Evolutionary conservation across 257 asterid genomes (phyloP).

Genomic region (Solanum arcanum): DNA sequence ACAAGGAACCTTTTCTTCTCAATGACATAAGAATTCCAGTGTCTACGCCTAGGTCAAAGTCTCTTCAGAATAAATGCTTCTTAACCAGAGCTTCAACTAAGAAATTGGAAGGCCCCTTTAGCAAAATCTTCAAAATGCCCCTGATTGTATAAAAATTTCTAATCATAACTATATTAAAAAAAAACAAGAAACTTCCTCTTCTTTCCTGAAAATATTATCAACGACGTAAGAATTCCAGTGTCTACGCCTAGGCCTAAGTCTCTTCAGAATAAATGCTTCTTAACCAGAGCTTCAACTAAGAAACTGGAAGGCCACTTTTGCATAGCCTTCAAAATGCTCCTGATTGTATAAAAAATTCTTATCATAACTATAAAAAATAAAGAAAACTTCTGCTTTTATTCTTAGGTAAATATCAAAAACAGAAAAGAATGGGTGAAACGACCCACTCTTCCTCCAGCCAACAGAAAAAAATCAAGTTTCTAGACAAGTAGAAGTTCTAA

Average conservation of each 20-base stretch:
- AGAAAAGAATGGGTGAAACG: background rate
- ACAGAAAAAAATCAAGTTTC: background rate
- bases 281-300: background rate
- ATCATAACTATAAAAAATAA: background rate
- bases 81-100: background rate
- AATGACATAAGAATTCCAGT: background rate
- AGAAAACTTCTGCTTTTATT: background rate
- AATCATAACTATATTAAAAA: background rate
- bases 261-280: background rate
- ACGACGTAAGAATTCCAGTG: background rate
- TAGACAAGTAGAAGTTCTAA: conserved; percentile 2
- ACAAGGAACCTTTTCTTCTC: background rate
- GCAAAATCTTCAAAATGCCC: background rate
- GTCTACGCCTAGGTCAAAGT: background rate
- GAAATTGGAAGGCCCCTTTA: background rate
- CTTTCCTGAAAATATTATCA: background rate
- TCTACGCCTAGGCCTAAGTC: background rate
- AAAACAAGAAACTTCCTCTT: background rate
- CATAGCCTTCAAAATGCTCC: background rate
- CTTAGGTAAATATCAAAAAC: background rate
- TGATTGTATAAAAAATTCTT: background rate
- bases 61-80: background rate
- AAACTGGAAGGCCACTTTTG: background rate
- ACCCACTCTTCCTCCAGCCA: background rate
- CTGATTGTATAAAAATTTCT: background rate